Evolutionary conservation across 257 asterid genomes (phyloP).

Genomic region (Fraxinus quadrangulata): DNA sequence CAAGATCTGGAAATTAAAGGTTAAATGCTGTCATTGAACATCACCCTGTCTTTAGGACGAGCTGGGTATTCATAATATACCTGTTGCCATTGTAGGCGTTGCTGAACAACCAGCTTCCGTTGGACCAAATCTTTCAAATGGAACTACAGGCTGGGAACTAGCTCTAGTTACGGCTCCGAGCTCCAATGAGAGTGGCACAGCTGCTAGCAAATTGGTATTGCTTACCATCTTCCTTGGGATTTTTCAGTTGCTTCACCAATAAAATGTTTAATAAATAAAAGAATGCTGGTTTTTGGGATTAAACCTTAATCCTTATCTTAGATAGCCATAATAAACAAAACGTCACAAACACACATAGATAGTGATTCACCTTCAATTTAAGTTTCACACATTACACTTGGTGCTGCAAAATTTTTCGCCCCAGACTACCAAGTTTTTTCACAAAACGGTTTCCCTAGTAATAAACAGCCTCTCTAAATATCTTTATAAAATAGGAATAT

Average conservation of each 20-base stretch:
- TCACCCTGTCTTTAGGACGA: background rate
- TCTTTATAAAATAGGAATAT: background rate
- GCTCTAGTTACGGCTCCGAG: constrained; percentile 93
- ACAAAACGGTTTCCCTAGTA: background rate
- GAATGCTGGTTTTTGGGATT: background rate
- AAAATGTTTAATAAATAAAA: background rate
- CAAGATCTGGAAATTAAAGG: background rate
- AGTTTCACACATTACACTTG: background rate
- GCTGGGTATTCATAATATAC: background rate
- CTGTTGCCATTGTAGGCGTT: constrained; percentile 30
- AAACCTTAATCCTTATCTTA: background rate
- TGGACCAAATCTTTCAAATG: constrained; percentile 53
- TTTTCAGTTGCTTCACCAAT: background rate
- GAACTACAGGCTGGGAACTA: constrained; percentile 88
- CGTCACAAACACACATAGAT: background rate
- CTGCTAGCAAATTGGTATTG: constrained; percentile 79
- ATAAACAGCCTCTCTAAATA: background rate
- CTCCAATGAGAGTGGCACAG: constrained; percentile 61
- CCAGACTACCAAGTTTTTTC: background rate
- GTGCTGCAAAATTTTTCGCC: background rate
- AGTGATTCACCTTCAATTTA: background rate
- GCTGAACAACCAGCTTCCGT: constrained; percentile 59
- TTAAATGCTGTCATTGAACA: constrained; percentile 8
- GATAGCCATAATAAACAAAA: background rate
- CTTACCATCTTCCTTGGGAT: background rate